Percentiles rank a stretch among this genome's conserved stretches.
Evolutionary conservation across 495 filamentous ascomycete genomes (phyloP).

Genomic region (Penicillium atrosanguineum): DNA sequence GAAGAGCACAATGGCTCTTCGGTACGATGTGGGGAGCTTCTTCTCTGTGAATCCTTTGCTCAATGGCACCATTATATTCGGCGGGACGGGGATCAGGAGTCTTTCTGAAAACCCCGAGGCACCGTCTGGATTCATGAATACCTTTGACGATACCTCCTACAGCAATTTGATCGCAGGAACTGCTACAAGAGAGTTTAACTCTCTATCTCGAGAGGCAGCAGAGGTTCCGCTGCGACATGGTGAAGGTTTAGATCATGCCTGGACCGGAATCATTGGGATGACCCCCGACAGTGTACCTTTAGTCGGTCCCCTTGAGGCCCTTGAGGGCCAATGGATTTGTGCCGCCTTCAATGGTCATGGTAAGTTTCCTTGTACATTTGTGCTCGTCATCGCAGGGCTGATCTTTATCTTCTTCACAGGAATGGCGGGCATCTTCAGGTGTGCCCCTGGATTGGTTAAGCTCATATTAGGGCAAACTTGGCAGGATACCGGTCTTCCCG

Average conservation of each 20-base stretch:
- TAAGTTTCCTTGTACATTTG: background rate
- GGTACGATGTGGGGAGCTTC: constrained; percentile 5
- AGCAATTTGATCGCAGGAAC: constrained; percentile 2
- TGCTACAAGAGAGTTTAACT: background rate
- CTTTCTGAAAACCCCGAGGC: background rate
- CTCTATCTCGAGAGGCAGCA: background rate
- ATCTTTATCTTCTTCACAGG: background rate
- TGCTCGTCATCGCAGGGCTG: background rate
- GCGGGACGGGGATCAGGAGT: constrained; percentile 9
- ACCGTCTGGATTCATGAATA: background rate
- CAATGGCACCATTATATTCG: constrained; percentile 8
- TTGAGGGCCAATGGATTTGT: constrained; percentile 11
- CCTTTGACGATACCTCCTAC: constrained; percentile 9
- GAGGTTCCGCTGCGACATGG: constrained; percentile 1
- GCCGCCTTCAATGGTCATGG: constrained; percentile 9
- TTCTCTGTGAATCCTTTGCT: constrained; percentile 13
- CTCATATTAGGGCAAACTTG: constrained; percentile 6
- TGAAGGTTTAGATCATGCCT: constrained; percentile 10
- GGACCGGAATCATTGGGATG: constrained; percentile 11
- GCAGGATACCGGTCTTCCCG: constrained; percentile 10
- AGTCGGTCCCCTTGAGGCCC: constrained; percentile 3
- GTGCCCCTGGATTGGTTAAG: constrained; percentile 12
- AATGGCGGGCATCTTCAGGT: constrained; percentile 12
- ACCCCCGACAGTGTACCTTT: constrained; percentile 6
- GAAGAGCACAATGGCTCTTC: constrained; percentile 9